Percentiles rank a stretch among this genome's conserved stretches.
Conservation (phyloP, 176 grass and related monocot species). For the Microstegium vimineum region DNA sequence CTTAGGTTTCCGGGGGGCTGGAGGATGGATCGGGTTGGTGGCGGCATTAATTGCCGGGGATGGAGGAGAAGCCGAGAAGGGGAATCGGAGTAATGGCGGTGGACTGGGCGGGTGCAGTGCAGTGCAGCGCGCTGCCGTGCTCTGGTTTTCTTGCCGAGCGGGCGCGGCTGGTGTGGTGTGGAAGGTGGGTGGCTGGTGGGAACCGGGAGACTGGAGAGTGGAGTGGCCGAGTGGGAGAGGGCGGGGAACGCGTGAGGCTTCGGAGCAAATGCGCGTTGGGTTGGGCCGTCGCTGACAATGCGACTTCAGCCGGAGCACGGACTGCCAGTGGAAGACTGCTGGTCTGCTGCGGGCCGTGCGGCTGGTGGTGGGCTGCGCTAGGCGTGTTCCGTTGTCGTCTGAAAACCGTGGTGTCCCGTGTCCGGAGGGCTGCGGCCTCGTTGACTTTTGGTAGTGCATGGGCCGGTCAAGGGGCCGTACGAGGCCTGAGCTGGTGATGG, state of each 20-base stretch:
- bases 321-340: not conserved
- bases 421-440: not conserved
- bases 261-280: not conserved
- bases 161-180: not conserved
- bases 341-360: not conserved
- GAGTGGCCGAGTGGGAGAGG: not conserved
- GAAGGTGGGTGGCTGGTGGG: no score
- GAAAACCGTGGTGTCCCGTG: not conserved
- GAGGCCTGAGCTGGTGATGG: no score
- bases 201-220: not conserved
- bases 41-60: conserved; percentile 59
- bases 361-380: not conserved
- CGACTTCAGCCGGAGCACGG: not conserved
- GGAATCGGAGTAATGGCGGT: conserved; percentile 41
- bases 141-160: not conserved
- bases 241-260: conserved; percentile 13
- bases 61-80: conserved; percentile 20
- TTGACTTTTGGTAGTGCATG: not conserved
- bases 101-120: not conserved
- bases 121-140: not conserved
- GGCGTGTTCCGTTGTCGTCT: not conserved
- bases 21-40: conserved; percentile 25
- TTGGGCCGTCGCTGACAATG: conserved; percentile 5
- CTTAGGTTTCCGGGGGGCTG: conserved; percentile 30
- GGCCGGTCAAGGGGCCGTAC: not conserved